Evolutionary conservation across 148 eudicot species (phyloP), one percentile per base, ranked within the genome.

Genomic region (Polygonum maritimum): DNA sequence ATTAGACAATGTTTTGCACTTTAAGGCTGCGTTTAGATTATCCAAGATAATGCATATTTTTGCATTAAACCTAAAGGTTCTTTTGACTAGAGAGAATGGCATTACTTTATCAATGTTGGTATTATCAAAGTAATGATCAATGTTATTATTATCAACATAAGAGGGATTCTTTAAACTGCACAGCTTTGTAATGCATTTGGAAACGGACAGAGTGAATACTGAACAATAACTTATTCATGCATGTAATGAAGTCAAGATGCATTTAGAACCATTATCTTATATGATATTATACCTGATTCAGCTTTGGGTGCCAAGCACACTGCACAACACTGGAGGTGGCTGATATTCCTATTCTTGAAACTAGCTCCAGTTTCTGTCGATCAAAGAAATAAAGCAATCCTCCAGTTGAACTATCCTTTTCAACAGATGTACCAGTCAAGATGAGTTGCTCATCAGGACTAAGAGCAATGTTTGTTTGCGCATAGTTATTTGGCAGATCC

Each of bases 271-370:
- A 44, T 44, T 45, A 39, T 48, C 26, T 48, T 73, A 38, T 5
- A n/a, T 31, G 21, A 15, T 57, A 75, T 84, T 84, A 92, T 84
- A 92, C 98, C 98, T 95, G 98, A 81, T 95, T 95, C 76, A 95
- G 77, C 83, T 87, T 92, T 36, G 97, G 94, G 83, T 95, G 98
- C 98, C 98, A 95, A 80, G 87, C 92, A 84, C 97, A 95, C 80
- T 95, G 98, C 62, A 95, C 97, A 70, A 95, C 98, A 79, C 98
- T 95, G 79, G 80, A 80, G 55, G 89, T 78, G 7, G 94, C 89
- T 52, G 98, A 92, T 80, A 95, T 90, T 82, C 98, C 98, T 76
- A 95, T 85, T 79, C 86, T 87, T 65, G 98, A 95, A 10, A 90
- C 91, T 62, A 95, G 83, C 81, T 92, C 96, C 51, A 95, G 90